Percentiles rank a stretch among this genome's conserved stretches.
Evolutionary conservation across 345 rosid genomes (phyloP).

Genomic region (Dovyalis caffra): DNA sequence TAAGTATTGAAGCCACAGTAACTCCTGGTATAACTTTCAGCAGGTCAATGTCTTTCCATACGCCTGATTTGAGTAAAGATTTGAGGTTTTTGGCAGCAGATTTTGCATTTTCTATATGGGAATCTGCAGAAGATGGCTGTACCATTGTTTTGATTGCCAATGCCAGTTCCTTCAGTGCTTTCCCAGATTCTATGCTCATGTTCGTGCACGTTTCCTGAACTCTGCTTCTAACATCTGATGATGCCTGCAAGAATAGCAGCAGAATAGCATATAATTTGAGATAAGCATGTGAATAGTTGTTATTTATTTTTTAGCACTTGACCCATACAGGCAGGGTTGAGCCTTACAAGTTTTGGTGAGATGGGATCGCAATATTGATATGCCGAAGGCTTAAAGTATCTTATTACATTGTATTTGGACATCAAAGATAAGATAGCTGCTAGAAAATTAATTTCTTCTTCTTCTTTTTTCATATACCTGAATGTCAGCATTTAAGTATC

Average conservation of each 20-base stretch:
- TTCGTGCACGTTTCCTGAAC: slow-evolving; percentile 43
- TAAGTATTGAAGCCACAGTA: slow-evolving; percentile 53
- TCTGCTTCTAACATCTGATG: slow-evolving; percentile 33
- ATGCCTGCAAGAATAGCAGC: slow-evolving; percentile 31
- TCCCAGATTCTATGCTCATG: slow-evolving; percentile 51
- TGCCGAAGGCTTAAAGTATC: background rate
- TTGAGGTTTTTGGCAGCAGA: slow-evolving; percentile 38
- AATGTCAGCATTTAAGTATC: slow-evolving; percentile 40
- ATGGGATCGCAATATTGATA: background rate
- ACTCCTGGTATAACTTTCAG: slow-evolving; percentile 38
- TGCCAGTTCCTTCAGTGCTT: slow-evolving; percentile 56
- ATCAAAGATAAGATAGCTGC: background rate
- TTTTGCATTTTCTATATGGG: slow-evolving; percentile 44
- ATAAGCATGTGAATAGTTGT: background rate
- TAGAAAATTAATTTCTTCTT: background rate
- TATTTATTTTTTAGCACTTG: background rate
- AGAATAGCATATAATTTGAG: background rate
- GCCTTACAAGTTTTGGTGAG: background rate
- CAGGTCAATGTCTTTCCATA: slow-evolving; percentile 43
- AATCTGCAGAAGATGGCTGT: slow-evolving; percentile 32
- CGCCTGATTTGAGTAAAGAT: slow-evolving; percentile 41
- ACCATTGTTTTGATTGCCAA: slow-evolving; percentile 45
- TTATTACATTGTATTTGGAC: background rate
- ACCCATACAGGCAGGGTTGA: background rate
- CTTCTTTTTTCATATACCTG: slow-evolving; percentile 36